These are phyloP conservation scores for Graphiopsis chlorocephala DNA, from an alignment of 2,329 filamentous ascomycete species.

Conservation along the genomic window DNA sequence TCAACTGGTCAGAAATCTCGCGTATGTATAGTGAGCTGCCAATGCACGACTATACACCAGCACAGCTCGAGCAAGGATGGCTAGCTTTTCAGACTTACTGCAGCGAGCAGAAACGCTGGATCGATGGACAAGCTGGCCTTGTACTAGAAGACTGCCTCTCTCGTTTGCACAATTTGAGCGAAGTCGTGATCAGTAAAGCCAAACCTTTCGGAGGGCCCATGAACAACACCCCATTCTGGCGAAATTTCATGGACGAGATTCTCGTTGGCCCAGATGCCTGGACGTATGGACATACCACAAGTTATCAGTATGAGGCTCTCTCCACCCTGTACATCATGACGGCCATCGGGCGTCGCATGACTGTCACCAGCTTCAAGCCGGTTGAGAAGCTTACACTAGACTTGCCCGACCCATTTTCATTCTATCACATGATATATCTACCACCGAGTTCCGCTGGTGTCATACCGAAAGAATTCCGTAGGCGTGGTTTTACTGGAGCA, in stretches of 20 bases:
- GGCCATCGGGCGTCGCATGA: not conserved
- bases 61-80: slow-evolving; percentile 20
- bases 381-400: not conserved
- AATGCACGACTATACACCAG: slow-evolving; percentile 19
- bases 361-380: not conserved
- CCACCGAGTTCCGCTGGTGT: not conserved
- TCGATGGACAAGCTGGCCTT: slow-evolving; percentile 15
- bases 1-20: not conserved
- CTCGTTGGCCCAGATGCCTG: not conserved
- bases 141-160: slow-evolving; percentile 22
- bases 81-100: slow-evolving; percentile 6
- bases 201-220: slow-evolving; percentile 12
- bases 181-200: slow-evolving; percentile 19
- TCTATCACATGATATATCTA: not conserved
- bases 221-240: not conserved
- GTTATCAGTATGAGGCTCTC: not conserved
- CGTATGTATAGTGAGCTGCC: slow-evolving; percentile 15
- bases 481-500: not conserved
- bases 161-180: slow-evolving; percentile 23
- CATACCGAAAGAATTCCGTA: not conserved
- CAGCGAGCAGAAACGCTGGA: slow-evolving; percentile 19
- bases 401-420: not conserved
- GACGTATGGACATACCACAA: not conserved
- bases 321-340: not conserved
- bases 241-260: not conserved